These are phyloP conservation scores for Allomyces macrogynus DNA, from an alignment of 192 early-diverging fungal species.

Conservation along the genomic window DNA sequence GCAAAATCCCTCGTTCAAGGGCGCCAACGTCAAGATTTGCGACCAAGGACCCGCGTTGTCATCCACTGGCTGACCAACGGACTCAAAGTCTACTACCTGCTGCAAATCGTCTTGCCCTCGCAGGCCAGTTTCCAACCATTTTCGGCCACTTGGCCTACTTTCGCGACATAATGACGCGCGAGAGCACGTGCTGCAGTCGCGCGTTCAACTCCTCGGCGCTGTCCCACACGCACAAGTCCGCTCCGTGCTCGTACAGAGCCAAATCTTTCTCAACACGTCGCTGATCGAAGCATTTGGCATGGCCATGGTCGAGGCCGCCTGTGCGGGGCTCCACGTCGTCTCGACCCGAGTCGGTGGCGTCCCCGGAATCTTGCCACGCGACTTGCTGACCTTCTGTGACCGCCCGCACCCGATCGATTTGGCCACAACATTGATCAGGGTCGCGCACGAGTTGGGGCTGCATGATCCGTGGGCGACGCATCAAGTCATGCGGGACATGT, in stretches of 20 bases:
- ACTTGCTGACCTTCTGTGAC: conserved; percentile 80
- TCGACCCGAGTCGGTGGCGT: conserved; percentile 91
- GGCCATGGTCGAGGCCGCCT: conserved; percentile 93
- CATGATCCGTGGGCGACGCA: conserved; percentile 50
- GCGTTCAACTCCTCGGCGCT: conserved; percentile 69
- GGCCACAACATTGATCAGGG: conserved; percentile 43
- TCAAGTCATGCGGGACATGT: conserved; percentile 71
- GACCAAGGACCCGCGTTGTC: conserved; percentile 25
- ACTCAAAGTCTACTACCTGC: conserved; percentile 88
- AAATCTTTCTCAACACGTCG: conserved; percentile 92
- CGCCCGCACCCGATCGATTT: conserved; percentile 55
- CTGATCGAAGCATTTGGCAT: conserved; percentile 98
- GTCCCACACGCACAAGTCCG: conserved; percentile 65
- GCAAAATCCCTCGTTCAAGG: too few species aligned
- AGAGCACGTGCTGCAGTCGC: conserved; percentile 76
- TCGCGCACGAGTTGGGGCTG: conserved; percentile 45
- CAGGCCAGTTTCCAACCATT: conserved; percentile 75
- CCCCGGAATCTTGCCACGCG: conserved; percentile 77
- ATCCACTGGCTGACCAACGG: conserved; percentile 80
- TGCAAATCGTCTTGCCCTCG: conserved; percentile 59
- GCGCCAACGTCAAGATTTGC: not conserved
- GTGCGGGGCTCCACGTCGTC: conserved; percentile 82
- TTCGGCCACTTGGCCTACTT: conserved; percentile 80
- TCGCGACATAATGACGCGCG: conserved; percentile 73
- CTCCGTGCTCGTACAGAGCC: conserved; percentile 70